A percentile compares a stretch with the other conserved stretches of the same genome.
Conservation (phyloP, 345 rosid genomes). For the Geranium brycei region DNA sequence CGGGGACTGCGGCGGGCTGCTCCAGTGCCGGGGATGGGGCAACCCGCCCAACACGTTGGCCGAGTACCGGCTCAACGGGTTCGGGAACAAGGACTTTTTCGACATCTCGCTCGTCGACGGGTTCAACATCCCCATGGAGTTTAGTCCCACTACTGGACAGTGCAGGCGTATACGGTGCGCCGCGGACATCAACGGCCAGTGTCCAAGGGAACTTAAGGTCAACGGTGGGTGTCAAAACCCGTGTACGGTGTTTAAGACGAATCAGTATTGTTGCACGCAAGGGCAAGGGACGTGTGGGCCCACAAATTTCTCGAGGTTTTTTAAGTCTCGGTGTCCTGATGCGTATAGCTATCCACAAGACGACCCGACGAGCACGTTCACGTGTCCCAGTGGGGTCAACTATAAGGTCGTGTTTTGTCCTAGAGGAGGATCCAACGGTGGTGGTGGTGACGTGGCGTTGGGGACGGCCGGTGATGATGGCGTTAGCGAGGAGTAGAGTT, state of each 20-base stretch:
- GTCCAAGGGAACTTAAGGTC: slow-evolving; percentile 29
- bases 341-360: slow-evolving; percentile 24
- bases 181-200: slow-evolving; percentile 44
- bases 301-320: slow-evolving; percentile 13
- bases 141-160: slow-evolving; percentile 27
- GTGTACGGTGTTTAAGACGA: slow-evolving; percentile 34
- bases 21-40: slow-evolving; percentile 35
- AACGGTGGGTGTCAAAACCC: slow-evolving; percentile 30
- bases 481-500: too few species aligned
- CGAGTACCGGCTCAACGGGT: slow-evolving; percentile 50
- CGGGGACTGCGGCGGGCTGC: slow-evolving; percentile 40
- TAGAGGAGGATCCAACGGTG: neutral
- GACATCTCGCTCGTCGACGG: slow-evolving; percentile 47
- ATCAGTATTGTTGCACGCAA: slow-evolving; percentile 33
- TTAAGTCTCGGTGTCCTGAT: slow-evolving; percentile 15
- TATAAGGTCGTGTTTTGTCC: slow-evolving; percentile 24
- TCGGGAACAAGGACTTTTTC: slow-evolving; percentile 25
- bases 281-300: slow-evolving; percentile 14
- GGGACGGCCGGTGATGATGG: too few species aligned
- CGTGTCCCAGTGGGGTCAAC: slow-evolving; percentile 22
- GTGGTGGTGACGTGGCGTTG: too few species aligned
- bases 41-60: slow-evolving; percentile 49
- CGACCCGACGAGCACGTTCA: slow-evolving; percentile 21
- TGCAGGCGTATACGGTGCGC: slow-evolving; percentile 33
- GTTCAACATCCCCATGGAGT: slow-evolving; percentile 39